phyloP scores from a whole-genome alignment of 2,329 filamentous ascomycete species.

The Thelonectria rubi region DNA sequence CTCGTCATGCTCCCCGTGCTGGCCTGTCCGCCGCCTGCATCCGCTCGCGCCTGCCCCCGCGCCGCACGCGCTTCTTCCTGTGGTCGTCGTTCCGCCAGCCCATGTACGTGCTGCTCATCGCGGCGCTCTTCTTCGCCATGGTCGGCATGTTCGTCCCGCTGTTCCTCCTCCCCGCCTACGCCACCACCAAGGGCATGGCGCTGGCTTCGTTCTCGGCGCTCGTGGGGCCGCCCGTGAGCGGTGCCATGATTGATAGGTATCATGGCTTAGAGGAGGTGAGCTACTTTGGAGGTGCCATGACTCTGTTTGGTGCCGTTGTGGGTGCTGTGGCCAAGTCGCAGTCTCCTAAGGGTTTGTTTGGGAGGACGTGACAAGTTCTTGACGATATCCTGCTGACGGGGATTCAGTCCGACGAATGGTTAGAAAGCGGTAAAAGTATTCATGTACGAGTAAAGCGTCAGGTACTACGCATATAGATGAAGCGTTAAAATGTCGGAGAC shows the following conservation, averaged over 20 bases:
- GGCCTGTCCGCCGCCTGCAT: constrained; percentile 46
- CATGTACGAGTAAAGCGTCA: too few relatives aligned
- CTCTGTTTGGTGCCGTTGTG: constrained; percentile 32
- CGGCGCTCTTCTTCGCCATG: constrained; percentile 50
- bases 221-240: constrained; percentile 48
- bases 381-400: too few relatives aligned
- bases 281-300: constrained; percentile 36
- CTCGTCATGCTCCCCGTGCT: constrained; percentile 59
- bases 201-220: constrained; percentile 54
- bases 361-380: constrained; percentile 18
- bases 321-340: constrained; percentile 28
- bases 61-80: constrained; percentile 52
- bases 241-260: constrained; percentile 49
- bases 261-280: constrained; percentile 36
- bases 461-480: too few relatives aligned
- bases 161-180: constrained; percentile 62
- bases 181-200: constrained; percentile 56
- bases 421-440: too few relatives aligned
- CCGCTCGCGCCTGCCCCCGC: constrained; percentile 47
- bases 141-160: constrained; percentile 36
- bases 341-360: constrained; percentile 32
- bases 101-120: constrained; percentile 30
- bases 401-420: too few relatives aligned
- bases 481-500: too few relatives aligned
- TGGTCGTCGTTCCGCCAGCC: constrained; percentile 43